Evolutionary conservation across 176 grass and related monocot genomes (phyloP).

Genomic region (Triticum urartu): DNA sequence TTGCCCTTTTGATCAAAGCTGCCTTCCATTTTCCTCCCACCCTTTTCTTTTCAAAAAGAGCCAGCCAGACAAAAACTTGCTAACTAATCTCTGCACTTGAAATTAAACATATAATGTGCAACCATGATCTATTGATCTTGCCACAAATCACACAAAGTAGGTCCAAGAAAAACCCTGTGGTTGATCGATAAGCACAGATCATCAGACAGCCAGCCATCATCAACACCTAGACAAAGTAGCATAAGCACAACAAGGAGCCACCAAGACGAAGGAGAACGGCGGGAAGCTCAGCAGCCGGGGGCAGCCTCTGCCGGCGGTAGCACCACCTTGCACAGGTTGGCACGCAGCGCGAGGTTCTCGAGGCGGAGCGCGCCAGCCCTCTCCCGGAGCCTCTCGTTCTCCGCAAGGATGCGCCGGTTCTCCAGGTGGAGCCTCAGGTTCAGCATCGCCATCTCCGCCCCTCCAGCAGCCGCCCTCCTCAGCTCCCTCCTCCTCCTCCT

Average conservation of each 20-base stretch:
- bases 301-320: neutral
- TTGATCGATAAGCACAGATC: constrained; percentile 10
- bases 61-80: constrained; percentile 1
- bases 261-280: neutral
- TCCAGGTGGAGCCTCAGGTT: constrained; percentile 68
- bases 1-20: constrained; percentile 22
- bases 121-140: constrained; percentile 2
- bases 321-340: constrained; percentile 25
- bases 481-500: constrained; percentile 36
- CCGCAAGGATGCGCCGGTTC: constrained; percentile 56
- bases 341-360: constrained; percentile 43
- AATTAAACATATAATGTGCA: constrained; percentile 12
- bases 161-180: constrained; percentile 7
- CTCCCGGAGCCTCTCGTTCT: constrained; percentile 61
- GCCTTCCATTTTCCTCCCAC: constrained; percentile 3
- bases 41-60: neutral
- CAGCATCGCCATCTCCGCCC: constrained; percentile 45
- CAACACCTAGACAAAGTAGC: constrained; percentile 2
- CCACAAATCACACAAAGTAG: constrained; percentile 22
- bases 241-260: neutral
- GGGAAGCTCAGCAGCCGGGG: constrained; percentile 7
- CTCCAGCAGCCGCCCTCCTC: neutral
- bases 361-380: constrained; percentile 37
- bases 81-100: neutral
- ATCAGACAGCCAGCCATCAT: neutral